Evolutionary conservation across 2,329 filamentous ascomycete genomes (phyloP).

Genomic region (Penicillium sclerotiorum): DNA sequence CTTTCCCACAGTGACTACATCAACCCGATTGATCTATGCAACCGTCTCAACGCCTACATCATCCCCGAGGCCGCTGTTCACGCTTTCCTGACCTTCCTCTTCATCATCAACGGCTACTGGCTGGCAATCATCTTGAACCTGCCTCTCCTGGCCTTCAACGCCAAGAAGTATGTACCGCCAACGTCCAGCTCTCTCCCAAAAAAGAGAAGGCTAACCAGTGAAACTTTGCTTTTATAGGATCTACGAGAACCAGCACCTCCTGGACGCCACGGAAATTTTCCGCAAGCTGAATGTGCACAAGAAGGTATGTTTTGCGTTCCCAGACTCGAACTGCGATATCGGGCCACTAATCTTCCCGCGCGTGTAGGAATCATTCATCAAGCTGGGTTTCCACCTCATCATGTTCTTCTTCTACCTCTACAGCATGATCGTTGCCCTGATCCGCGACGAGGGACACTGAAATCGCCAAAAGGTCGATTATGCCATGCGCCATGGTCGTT

Average conservation of each 20-base stretch:
- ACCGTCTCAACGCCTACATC: constrained; percentile 99
- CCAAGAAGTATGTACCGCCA: constrained; percentile 80
- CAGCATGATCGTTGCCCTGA: constrained; percentile 97
- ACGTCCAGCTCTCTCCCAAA: constrained; percentile 3
- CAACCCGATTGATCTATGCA: constrained; percentile 99
- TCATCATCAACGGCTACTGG: constrained; percentile 99
- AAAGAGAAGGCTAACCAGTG: constrained; percentile 24
- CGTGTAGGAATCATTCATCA: constrained; percentile 93
- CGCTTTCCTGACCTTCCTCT: constrained; percentile 90
- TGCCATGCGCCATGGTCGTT: constrained; percentile 43
- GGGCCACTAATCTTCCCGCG: constrained; percentile 11
- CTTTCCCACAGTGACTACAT: constrained; percentile 81
- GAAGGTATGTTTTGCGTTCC: constrained; percentile 64
- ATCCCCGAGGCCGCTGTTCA: constrained; percentile 98
- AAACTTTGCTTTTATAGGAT: constrained; percentile 64
- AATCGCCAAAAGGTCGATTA: constrained; percentile 40
- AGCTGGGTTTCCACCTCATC: constrained; percentile 96
- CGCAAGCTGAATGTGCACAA: constrained; percentile 98
- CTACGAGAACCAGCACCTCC: constrained; percentile 91
- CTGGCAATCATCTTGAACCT: constrained; percentile 87
- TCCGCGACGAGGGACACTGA: constrained; percentile 91
- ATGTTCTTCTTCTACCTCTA: constrained; percentile 99
- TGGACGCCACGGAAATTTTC: constrained; percentile 99
- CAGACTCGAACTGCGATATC: not conserved
- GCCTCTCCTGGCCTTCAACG: constrained; percentile 88